Evolutionary conservation across 2,329 filamentous ascomycete genomes (phyloP).

Genomic region (Cercospora janseana): DNA sequence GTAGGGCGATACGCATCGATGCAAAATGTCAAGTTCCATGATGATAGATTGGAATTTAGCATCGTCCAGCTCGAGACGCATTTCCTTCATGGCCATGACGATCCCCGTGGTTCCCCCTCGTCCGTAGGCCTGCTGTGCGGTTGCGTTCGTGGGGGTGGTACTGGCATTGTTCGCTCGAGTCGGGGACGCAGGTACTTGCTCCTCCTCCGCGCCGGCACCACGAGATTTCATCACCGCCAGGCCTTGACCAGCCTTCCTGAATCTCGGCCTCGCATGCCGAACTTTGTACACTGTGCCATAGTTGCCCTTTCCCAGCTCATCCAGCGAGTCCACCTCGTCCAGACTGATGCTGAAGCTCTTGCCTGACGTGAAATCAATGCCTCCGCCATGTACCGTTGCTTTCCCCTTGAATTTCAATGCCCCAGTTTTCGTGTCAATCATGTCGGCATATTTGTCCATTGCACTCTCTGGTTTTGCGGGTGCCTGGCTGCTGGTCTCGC

Average conservation of each 20-base stretch:
- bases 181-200: conserved; percentile 27
- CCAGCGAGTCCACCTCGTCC: conserved; percentile 89
- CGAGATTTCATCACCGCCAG: conserved; percentile 58
- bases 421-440: conserved; percentile 86
- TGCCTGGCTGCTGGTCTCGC: conserved; percentile 33
- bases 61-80: conserved; percentile 90
- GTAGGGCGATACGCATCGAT: conserved; percentile 90
- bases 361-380: conserved; percentile 89
- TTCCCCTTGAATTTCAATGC: conserved; percentile 91
- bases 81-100: conserved; percentile 99
- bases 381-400: conserved; percentile 80
- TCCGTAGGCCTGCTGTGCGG: conserved; percentile 21
- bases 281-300: conserved; percentile 99
- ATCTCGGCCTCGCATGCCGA: conserved; percentile 70
- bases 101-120: conserved; percentile 64
- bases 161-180: conserved; percentile 35
- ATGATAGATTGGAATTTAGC: conserved; percentile 95
- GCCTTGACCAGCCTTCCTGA: conserved; percentile 60
- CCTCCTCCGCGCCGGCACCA: conserved; percentile 27
- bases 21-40: conserved; percentile 94
- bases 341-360: conserved; percentile 90
- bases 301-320: conserved; percentile 95
- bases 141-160: conserved; percentile 22
- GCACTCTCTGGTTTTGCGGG: conserved; percentile 34
- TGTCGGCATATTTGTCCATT: conserved; percentile 71